Evolutionary conservation across 225 moss, liverwort and hornwort genomes (phyloP).

Genomic region (Sphagnum contortum): DNA sequence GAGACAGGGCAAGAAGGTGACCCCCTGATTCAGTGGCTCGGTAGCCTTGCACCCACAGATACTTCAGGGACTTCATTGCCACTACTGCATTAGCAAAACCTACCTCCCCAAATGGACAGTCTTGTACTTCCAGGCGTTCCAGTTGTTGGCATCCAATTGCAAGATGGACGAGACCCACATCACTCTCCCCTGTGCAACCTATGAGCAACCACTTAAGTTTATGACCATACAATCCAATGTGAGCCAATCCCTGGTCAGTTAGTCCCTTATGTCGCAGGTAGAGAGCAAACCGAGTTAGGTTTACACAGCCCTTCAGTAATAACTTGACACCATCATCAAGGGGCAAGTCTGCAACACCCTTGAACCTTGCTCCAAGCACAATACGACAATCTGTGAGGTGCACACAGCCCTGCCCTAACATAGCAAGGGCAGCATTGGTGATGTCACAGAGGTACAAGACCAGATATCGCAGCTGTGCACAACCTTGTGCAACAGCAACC

Average conservation of each 20-base stretch:
- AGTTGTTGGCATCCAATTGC: constrained; percentile 45
- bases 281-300: constrained; percentile 52
- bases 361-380: constrained; percentile 26
- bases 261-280: constrained; percentile 69
- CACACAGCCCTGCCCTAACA: constrained; percentile 57
- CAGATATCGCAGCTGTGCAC: constrained; percentile 52
- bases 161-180: constrained; percentile 45
- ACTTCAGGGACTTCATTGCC: constrained; percentile 51
- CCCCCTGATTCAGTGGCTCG: constrained; percentile 32
- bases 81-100: constrained; percentile 48
- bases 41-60: constrained; percentile 61
- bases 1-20: constrained; percentile 24
- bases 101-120: constrained; percentile 64
- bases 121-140: constrained; percentile 70
- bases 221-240: constrained; percentile 59
- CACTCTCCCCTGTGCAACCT: constrained; percentile 73
- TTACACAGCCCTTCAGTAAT: constrained; percentile 53
- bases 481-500: constrained; percentile 63
- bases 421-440: constrained; percentile 52
- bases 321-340: constrained; percentile 76
- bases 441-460: constrained; percentile 56
- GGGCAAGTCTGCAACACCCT: constrained; percentile 41
- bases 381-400: constrained; percentile 62
- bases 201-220: constrained; percentile 71
- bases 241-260: constrained; percentile 67